These are phyloP conservation scores for Ceratobasidium sp. DNA, from an alignment of 1,284 basidiomycete species.

Conservation along the genomic window DNA sequence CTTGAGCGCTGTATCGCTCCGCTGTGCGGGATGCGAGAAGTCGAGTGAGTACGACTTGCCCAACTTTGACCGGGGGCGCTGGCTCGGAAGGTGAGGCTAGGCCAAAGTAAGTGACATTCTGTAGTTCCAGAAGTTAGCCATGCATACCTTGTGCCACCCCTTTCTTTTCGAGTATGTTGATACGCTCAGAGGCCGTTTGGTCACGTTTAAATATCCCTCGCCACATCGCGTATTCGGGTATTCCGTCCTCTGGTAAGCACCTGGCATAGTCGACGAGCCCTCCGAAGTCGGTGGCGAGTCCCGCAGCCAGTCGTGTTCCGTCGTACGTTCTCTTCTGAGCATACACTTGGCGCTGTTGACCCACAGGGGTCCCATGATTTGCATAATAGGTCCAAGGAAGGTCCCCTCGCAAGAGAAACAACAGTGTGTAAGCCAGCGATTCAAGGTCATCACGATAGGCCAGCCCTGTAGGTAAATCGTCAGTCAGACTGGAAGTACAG, in stretches of 20 bases:
- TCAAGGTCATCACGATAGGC: slow-evolving; percentile 93
- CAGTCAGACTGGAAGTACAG: neutral
- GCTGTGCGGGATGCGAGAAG: neutral
- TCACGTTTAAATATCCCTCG: neutral
- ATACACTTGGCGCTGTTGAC: slow-evolving; percentile 64
- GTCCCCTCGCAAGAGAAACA: slow-evolving; percentile 87
- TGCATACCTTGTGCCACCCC: too few relatives aligned
- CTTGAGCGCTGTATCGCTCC: neutral
- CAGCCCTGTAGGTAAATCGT: slow-evolving; percentile 60
- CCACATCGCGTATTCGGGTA: slow-evolving; percentile 57
- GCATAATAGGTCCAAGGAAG: slow-evolving; percentile 77
- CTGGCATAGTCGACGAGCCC: neutral
- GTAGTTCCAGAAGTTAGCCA: too few relatives aligned
- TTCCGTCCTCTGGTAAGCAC: neutral
- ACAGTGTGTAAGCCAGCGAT: slow-evolving; percentile 90
- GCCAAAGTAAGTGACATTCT: too few relatives aligned
- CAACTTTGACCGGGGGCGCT: neutral
- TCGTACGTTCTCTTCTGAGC: neutral
- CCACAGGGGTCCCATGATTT: slow-evolving; percentile 69
- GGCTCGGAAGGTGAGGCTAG: too few relatives aligned
- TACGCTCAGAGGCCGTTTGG: too few relatives aligned
- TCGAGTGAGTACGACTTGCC: neutral
- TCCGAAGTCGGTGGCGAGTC: slow-evolving; percentile 88
- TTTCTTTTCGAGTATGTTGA: too few relatives aligned
- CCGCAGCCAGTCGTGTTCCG: slow-evolving; percentile 71